Evolutionary conservation across 306 rosid genomes (phyloP), one percentile per base, ranked within the genome.

Genomic region (Cucurbita moschata): DNA sequence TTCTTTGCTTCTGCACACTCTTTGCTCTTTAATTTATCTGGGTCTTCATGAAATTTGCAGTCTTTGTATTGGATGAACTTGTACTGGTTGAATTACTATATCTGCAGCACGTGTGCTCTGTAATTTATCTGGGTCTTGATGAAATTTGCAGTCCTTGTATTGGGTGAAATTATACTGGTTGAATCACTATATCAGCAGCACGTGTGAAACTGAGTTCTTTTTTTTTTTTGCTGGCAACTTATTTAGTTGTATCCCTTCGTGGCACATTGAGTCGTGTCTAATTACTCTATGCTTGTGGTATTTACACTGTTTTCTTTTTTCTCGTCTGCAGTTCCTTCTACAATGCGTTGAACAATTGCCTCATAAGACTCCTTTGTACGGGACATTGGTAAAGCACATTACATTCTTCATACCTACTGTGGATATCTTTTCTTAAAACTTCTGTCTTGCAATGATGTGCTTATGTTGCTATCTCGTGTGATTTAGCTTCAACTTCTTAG

Each of bases 301-400:
- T 19, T 67, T 67, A 67, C 55, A 3, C 40, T 21, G 7, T 67
- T 43, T 43, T 60, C 16, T 56, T 55, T 1, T 10, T 46, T 26
- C 78, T 71, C 15, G 82, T 54, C 4, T 70, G 59, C 97, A 94
- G 99, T 85, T 86, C 82, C 86, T 94, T 82, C 76, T 87, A 13
- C 70, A 77, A 46, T 91, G 96, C 75, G 85, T 88, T 49, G 99
- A 89, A 77, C 99, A 91, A 80, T 81, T 94, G 85, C 96, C 97
- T 79, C 99, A 94, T 83, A 94, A 94, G 87, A 84, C 81, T 83
- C 94, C 99, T 71, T 70, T 89, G 4, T 94, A 88, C 67, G 96
- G 96, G 79, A 86, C 99, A 6, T 67, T 94, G 99, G 99, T 94
- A 89, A 12, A 66, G 44, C 65, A 19, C 73, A 60, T 57, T 67